These are phyloP conservation scores for Candida ascalaphidarum DNA, from an alignment of 805 yeast genomes.

Conservation along the genomic window DNA sequence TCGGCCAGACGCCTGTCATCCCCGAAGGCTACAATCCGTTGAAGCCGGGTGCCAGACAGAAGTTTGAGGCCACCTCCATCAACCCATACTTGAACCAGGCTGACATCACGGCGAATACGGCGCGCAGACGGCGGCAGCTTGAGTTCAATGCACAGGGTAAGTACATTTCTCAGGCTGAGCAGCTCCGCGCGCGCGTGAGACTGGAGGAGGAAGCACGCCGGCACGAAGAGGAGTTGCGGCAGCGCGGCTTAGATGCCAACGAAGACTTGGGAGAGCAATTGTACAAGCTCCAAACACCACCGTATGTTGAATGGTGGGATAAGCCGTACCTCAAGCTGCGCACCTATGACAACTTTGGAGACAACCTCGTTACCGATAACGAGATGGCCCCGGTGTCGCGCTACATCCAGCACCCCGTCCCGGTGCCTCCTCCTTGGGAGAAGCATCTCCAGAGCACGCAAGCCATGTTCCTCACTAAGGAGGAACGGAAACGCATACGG, in stretches of 20 bases:
- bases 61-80: constrained; percentile 25
- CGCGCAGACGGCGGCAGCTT: constrained; percentile 25
- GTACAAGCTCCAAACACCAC: constrained; percentile 44
- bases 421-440: constrained; percentile 53
- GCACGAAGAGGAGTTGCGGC: constrained; percentile 18
- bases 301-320: constrained; percentile 89
- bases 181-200: constrained; percentile 32
- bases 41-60: constrained; percentile 14
- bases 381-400: constrained; percentile 46
- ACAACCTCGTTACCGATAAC: constrained; percentile 22
- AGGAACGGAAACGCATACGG: constrained; percentile 67
- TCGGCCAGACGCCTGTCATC: constrained; percentile 15
- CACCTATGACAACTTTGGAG: constrained; percentile 26
- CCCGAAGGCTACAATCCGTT: constrained; percentile 21
- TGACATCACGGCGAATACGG: constrained; percentile 1
- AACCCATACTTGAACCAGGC: constrained; percentile 31
- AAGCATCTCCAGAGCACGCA: constrained; percentile 28
- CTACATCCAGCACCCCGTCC: constrained; percentile 81
- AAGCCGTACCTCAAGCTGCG: constrained; percentile 37
- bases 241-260: constrained; percentile 44
- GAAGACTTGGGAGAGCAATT: constrained; percentile 45
- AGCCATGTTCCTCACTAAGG: constrained; percentile 60
- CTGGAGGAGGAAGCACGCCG: constrained; percentile 17
- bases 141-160: constrained; percentile 58
- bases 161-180: constrained; percentile 45